These are phyloP conservation scores for Proliferodiscus dingleyae DNA, from an alignment of 2,329 filamentous ascomycete species.

Conservation along the genomic window DNA sequence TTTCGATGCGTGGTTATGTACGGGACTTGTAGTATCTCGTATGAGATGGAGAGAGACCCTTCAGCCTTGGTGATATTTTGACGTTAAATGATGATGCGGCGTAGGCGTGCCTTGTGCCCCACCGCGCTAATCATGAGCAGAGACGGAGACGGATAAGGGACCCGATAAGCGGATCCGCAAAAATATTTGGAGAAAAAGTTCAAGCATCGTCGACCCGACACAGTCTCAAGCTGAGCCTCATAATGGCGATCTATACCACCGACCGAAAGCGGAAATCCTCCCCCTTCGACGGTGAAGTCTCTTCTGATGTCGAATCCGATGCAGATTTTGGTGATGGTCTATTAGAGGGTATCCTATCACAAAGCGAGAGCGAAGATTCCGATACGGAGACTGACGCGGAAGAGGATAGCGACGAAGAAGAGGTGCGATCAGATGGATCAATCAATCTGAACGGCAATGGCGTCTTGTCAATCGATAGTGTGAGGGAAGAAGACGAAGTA, in stretches of 20 bases:
- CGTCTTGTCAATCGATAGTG: conserved; percentile 38
- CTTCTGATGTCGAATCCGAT: conserved; percentile 49
- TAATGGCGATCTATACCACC: conserved; percentile 27
- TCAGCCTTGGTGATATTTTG: too few relatives aligned
- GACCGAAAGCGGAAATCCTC: conserved; percentile 59
- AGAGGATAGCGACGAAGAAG: conserved; percentile 43
- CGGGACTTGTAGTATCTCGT: too few relatives aligned
- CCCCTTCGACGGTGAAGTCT: conserved; percentile 45
- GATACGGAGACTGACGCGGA: conserved; percentile 44
- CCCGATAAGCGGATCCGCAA: too few relatives aligned
- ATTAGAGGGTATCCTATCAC: conserved; percentile 52
- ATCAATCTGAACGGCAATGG: conserved; percentile 46
- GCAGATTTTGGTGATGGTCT: conserved; percentile 54
- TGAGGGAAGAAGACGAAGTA: conserved; percentile 31
- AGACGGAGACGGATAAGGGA: too few relatives aligned
- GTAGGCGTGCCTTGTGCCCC: too few relatives aligned
- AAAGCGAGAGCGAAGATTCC: conserved; percentile 52
- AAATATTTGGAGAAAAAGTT: conserved; percentile 15
- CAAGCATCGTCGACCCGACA: conserved; percentile 2
- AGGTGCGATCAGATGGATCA: conserved; percentile 35
- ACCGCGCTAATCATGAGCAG: too few relatives aligned
- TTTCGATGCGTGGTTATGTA: too few relatives aligned
- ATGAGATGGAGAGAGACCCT: too few relatives aligned
- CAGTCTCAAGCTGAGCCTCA: conserved; percentile 6
- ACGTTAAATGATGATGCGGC: too few relatives aligned